These are phyloP conservation scores for Boletus insuetus DNA, from an alignment of 768 basidiomycete species.

Conservation along the genomic window DNA sequence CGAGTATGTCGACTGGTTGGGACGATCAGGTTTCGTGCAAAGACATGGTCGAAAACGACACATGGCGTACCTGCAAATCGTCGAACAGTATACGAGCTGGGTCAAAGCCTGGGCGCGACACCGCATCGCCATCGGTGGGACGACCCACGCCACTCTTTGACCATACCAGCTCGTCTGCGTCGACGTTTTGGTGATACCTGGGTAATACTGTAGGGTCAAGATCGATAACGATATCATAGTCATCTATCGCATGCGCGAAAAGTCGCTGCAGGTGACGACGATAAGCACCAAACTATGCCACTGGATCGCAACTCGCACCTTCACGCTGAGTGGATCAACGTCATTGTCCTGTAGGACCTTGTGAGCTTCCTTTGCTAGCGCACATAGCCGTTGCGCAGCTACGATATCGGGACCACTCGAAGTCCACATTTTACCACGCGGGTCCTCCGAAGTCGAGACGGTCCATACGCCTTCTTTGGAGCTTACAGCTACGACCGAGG, in stretches of 20 bases:
- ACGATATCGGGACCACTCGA: slow-evolving; percentile 59
- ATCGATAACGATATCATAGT: slow-evolving; percentile 84
- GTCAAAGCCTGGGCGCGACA: slow-evolving; percentile 71
- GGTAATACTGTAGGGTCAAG: slow-evolving; percentile 64
- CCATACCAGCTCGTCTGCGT: slow-evolving; percentile 48
- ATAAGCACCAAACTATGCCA: not conserved
- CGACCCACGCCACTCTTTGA: slow-evolving; percentile 29
- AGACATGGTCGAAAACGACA: not conserved
- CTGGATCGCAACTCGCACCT: slow-evolving; percentile 41
- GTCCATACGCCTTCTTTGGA: slow-evolving; percentile 62
- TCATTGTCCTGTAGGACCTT: slow-evolving; percentile 53
- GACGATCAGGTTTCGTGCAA: slow-evolving; percentile 1
- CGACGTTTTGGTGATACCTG: slow-evolving; percentile 71
- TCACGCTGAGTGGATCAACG: slow-evolving; percentile 49
- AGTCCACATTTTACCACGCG: slow-evolving; percentile 77
- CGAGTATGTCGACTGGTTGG: slow-evolving; percentile 58
- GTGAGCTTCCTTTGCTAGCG: slow-evolving; percentile 76
- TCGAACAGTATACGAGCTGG: slow-evolving; percentile 63
- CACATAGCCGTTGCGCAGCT: slow-evolving; percentile 68
- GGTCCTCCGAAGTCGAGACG: slow-evolving; percentile 75
- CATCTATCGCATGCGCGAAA: slow-evolving; percentile 77
- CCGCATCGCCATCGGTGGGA: slow-evolving; percentile 32
- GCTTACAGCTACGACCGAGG: slow-evolving; percentile 27
- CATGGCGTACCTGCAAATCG: slow-evolving; percentile 66
- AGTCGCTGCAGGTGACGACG: slow-evolving; percentile 50